Evolutionary conservation across 805 yeast genomes (phyloP), one percentile per base, ranked within the genome.

Genomic region (Hanseniaspora lachancei): DNA sequence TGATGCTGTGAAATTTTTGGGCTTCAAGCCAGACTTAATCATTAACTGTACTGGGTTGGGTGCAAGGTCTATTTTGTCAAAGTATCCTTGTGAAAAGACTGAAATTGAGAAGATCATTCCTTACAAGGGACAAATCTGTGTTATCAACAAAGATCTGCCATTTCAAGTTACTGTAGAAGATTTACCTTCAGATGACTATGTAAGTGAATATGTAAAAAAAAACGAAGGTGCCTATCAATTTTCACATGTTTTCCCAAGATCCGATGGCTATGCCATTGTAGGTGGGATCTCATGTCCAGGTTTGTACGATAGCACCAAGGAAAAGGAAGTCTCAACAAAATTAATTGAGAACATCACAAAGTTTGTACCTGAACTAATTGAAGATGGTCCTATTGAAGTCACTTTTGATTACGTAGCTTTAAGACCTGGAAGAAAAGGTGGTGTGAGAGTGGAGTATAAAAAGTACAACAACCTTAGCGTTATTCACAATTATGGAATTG

Each of bases 401-500:
- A 59, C 58, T 2, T 62, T 60, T 58, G 62, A 61, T 49, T 63
- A 63, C 49, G 59, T 54, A 9, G 91, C 87, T 0, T 74, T 81
- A 55, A 74, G 89, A 65, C 89, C 89, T 0, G 84, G 74, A 2
- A 71, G 89, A 61, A 62, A 69, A 20, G 81, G 78, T 9, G 89
- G 89, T 16, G 73, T 77, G 7, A 72, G 84, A 58, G 65, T 81
- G 5, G 79, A 76, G 59, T 61, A 70, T 46, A 75, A 71, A 34
- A 64, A 65, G 49, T 60, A 62, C 23, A 36, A 32, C 18, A 51
- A 46, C 29, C 55, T 61, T 4, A 62, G 63, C 13, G 65, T 82
- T 23, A 73, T 82, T 24, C 88, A 82, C 65, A 78, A 77, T 62
- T 82, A 82, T 64, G 87, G 88, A 2, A 84, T 86, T 34, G 86